Evolutionary conservation across 805 yeast species (phyloP).

Genomic region (Pichia phayaonensis): DNA sequence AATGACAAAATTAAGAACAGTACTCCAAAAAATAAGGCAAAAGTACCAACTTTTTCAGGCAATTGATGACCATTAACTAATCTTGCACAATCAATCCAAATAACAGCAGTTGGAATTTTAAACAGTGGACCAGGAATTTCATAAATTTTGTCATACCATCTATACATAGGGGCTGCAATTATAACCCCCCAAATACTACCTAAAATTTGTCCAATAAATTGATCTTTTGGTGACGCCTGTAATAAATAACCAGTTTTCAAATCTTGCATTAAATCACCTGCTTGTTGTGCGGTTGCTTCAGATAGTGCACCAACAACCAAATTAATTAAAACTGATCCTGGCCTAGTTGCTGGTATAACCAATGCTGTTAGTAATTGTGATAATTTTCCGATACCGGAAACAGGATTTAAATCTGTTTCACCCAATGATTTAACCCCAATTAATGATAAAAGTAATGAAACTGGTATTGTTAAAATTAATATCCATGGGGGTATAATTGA

Average conservation of each 20-base stretch:
- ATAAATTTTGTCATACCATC: slow-evolving; percentile 72
- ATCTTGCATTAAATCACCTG: slow-evolving; percentile 97
- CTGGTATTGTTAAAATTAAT: slow-evolving; percentile 53
- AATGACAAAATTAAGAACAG: slow-evolving; percentile 65
- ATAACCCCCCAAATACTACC: slow-evolving; percentile 84
- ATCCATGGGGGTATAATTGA: slow-evolving; percentile 64
- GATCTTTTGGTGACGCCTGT: slow-evolving; percentile 90
- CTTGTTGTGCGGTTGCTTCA: slow-evolving; percentile 98
- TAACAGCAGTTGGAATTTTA: slow-evolving; percentile 89
- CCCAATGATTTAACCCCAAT: slow-evolving; percentile 92
- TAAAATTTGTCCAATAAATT: slow-evolving; percentile 79
- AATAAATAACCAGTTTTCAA: slow-evolving; percentile 86
- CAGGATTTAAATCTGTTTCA: slow-evolving; percentile 95
- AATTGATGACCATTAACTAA: slow-evolving; percentile 85
- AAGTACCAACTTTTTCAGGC: slow-evolving; percentile 67
- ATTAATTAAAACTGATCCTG: slow-evolving; percentile 77
- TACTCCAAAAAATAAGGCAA: slow-evolving; percentile 54
- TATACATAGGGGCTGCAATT: slow-evolving; percentile 74
- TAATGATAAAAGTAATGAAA: slow-evolving; percentile 75
- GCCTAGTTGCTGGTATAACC: slow-evolving; percentile 63
- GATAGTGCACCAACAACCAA: slow-evolving; percentile 94
- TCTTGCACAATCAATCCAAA: slow-evolving; percentile 95
- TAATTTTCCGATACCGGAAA: slow-evolving; percentile 90
- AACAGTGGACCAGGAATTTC: slow-evolving; percentile 76
- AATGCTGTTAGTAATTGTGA: slow-evolving; percentile 86